A percentile compares a stretch with the other conserved stretches of the same genome.
Evolutionary conservation across 768 basidiomycete genomes (phyloP).

Genomic region (Boletus rubroflammeus): DNA sequence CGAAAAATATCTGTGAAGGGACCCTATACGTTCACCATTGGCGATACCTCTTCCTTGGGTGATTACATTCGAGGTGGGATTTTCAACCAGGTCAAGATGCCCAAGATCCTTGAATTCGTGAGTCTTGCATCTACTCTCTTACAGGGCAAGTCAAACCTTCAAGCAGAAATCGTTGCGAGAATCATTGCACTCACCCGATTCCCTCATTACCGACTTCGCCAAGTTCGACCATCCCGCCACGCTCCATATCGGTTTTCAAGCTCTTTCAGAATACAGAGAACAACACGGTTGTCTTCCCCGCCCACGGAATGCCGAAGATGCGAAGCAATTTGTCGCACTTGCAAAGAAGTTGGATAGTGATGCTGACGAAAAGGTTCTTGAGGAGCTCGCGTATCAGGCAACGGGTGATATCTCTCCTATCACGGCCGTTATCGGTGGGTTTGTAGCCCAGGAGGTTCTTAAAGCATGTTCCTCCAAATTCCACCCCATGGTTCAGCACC

Average conservation of each 20-base stretch:
- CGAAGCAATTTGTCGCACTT: constrained; percentile 61
- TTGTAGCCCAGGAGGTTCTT: constrained; percentile 96
- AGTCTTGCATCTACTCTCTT: constrained; percentile 31
- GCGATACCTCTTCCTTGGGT: constrained; percentile 77
- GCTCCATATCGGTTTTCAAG: constrained; percentile 93
- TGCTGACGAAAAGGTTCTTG: constrained; percentile 75
- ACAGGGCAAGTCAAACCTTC: background rate
- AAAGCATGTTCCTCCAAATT: constrained; percentile 98
- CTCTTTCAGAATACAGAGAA: constrained; percentile 73
- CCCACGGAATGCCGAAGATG: constrained; percentile 81
- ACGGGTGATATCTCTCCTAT: constrained; percentile 87
- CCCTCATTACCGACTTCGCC: constrained; percentile 93
- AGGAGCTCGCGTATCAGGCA: constrained; percentile 88
- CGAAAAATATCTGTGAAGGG: constrained; percentile 92
- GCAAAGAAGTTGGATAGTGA: constrained; percentile 78
- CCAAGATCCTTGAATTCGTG: constrained; percentile 92
- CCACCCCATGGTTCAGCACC: constrained; percentile 90
- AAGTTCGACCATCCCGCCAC: constrained; percentile 92
- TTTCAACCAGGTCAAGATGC: constrained; percentile 99
- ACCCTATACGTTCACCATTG: constrained; percentile 96
- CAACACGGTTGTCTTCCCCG: constrained; percentile 69
- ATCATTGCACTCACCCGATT: constrained; percentile 76
- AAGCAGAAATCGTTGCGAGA: constrained; percentile 89
- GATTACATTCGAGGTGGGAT: constrained; percentile 86
- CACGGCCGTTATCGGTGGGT: constrained; percentile 92